A percentile compares a stretch with the other conserved stretches of the same genome.
Evolutionary conservation across 768 basidiomycete genomes (phyloP).

Genomic region (Lactifluus subvellereus): DNA sequence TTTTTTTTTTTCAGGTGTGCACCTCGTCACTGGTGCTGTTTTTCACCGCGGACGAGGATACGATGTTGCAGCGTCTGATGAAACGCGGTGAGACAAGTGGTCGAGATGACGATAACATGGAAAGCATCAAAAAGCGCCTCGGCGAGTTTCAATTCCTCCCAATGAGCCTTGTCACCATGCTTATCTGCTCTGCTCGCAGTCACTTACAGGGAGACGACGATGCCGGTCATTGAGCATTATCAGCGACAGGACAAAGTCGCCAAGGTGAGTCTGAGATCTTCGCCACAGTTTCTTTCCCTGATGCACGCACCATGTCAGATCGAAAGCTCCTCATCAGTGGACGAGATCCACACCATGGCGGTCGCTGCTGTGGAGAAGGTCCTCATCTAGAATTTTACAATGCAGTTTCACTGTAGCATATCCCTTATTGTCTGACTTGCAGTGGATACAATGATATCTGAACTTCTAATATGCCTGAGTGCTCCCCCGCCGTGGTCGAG

Average conservation of each 20-base stretch:
- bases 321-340: constrained; percentile 59
- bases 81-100: constrained; percentile 92
- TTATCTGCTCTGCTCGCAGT: constrained; percentile 34
- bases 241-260: constrained; percentile 60
- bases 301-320: constrained; percentile 40
- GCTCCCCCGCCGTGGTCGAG: background rate
- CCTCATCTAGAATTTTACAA: constrained; percentile 28
- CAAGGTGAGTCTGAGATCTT: constrained; percentile 46
- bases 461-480: background rate
- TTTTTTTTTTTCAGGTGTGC: constrained; percentile 55
- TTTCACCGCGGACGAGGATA: constrained; percentile 81
- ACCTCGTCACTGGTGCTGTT: constrained; percentile 73
- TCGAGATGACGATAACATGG: constrained; percentile 90
- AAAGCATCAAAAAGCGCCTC: constrained; percentile 97
- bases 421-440: background rate
- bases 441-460: constrained; percentile 4
- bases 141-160: constrained; percentile 40
- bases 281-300: background rate
- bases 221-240: constrained; percentile 92
- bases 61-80: constrained; percentile 80
- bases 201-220: constrained; percentile 81
- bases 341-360: constrained; percentile 64
- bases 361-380: constrained; percentile 48
- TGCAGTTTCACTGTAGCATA: background rate
- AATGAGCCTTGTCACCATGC: background rate